Conservation (phyloP, 2,329 filamentous ascomycete genomes). For the Neurospora sp. region DNA sequence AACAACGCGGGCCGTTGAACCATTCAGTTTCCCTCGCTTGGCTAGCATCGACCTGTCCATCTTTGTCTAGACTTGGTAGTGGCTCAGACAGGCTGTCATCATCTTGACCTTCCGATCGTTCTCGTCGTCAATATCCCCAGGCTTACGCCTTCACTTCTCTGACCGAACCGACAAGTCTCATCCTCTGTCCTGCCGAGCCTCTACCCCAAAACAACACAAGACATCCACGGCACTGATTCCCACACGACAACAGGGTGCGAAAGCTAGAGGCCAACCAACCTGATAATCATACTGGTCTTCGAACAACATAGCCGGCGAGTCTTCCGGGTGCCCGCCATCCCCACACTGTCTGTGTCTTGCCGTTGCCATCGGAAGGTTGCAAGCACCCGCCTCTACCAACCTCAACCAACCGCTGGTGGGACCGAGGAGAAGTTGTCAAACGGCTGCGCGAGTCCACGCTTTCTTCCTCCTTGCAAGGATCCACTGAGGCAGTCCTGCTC, state of each 20-base stretch:
- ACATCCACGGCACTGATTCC: neutral
- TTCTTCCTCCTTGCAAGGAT: neutral
- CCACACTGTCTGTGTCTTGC: conserved; percentile 10
- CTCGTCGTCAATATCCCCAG: neutral
- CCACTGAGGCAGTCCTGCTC: neutral
- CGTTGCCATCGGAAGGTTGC: conserved; percentile 8
- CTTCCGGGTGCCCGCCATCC: neutral
- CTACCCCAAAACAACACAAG: neutral
- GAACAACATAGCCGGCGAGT: neutral
- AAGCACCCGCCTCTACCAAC: conserved; percentile 1
- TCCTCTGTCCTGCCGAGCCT: neutral
- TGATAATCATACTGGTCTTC: neutral
- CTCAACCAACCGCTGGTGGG: conserved; percentile 1
- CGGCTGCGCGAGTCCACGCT: conserved; percentile 1
- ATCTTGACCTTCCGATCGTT: neutral
- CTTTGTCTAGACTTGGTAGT: neutral
- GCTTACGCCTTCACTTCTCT: neutral
- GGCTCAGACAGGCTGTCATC: neutral
- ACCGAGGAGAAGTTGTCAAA: conserved; percentile 5
- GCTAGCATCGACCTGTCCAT: neutral
- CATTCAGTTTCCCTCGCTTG: neutral
- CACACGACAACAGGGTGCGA: neutral
- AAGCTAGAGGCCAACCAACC: neutral
- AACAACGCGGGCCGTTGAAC: neutral
- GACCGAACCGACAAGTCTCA: neutral